Conservation (phyloP, 2,329 filamentous ascomycete species). For the Orbilia quercus region DNA sequence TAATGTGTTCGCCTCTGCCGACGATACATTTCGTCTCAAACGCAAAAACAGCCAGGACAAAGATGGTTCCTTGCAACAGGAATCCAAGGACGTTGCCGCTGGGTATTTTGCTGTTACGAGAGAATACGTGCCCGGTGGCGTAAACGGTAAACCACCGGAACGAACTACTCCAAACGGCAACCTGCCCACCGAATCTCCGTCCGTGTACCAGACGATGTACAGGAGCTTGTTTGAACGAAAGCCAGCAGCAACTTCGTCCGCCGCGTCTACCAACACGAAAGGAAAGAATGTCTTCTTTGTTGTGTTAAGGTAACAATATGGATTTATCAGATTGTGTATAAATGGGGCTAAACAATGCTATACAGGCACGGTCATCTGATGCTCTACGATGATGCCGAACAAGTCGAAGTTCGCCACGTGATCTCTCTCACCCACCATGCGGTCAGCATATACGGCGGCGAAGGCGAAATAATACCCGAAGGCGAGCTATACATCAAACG, state of each 20-base stretch:
- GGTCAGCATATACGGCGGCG: conserved; percentile 84
- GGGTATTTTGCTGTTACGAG: conserved; percentile 96
- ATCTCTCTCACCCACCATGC: conserved; percentile 90
- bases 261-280: conserved; percentile 65
- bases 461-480: conserved; percentile 75
- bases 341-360: conserved; percentile 18
- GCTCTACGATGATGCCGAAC: conserved; percentile 95
- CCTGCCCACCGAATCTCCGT: conserved; percentile 78
- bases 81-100: conserved; percentile 75
- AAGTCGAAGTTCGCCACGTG: conserved; percentile 94
- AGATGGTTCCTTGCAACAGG: conserved; percentile 5
- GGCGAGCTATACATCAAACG: conserved; percentile 96
- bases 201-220: conserved; percentile 79
- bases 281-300: conserved; percentile 93
- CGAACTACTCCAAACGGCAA: conserved; percentile 82
- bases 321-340: conserved; percentile 1
- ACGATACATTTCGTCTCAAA: conserved; percentile 64
- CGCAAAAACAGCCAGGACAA: conserved; percentile 66
- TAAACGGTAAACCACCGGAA: conserved; percentile 92
- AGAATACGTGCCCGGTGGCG: conserved; percentile 89
- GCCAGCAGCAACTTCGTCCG: conserved; percentile 61
- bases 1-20: conserved; percentile 72
- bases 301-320: conserved; percentile 75
- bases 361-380: conserved; percentile 89
- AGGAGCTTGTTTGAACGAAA: conserved; percentile 92